Evolutionary conservation across 306 rosid species (phyloP).

Genomic region (Nissolia schottii): DNA sequence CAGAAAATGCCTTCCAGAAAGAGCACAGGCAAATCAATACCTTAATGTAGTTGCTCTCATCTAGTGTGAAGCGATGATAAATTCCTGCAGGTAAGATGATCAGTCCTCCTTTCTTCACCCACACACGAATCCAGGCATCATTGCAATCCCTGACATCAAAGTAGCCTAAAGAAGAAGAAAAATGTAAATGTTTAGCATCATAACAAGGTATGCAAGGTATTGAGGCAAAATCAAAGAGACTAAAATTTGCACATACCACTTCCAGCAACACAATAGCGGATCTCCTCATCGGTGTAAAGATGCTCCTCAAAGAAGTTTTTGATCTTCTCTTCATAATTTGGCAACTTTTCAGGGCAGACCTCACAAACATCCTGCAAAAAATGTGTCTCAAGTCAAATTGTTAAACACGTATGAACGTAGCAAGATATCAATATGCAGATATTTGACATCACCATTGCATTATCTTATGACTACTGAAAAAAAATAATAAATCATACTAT

Average conservation of each 20-base stretch:
- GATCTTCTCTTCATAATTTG: conserved; percentile 93
- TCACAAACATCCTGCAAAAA: conserved; percentile 83
- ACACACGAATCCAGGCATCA: conserved; percentile 91
- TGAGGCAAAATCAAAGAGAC: conserved; percentile 2
- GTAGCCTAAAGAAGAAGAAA: conserved; percentile 55
- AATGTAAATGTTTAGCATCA: conserved; percentile 23
- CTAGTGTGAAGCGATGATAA: conserved; percentile 94
- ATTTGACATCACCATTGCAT: neutral
- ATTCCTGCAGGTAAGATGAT: conserved; percentile 97
- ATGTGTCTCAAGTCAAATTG: conserved; percentile 18
- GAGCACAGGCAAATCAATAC: conserved; percentile 33
- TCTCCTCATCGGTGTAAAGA: conserved; percentile 97
- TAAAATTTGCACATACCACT: conserved; percentile 55
- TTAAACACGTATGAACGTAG: neutral
- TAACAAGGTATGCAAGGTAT: neutral
- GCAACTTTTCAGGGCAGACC: conserved; percentile 87
- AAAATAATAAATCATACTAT: neutral
- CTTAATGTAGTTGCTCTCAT: conserved; percentile 88
- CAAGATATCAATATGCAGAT: neutral
- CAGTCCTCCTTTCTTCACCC: conserved; percentile 94
- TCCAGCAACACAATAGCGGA: conserved; percentile 83
- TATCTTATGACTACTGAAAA: neutral
- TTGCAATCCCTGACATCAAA: conserved; percentile 87
- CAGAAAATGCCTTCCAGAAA: neutral
- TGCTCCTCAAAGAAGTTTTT: conserved; percentile 87